phyloP scores from a whole-genome alignment of 768 basidiomycete genomes.

The Porpolomopsis calyptriformis region DNA sequence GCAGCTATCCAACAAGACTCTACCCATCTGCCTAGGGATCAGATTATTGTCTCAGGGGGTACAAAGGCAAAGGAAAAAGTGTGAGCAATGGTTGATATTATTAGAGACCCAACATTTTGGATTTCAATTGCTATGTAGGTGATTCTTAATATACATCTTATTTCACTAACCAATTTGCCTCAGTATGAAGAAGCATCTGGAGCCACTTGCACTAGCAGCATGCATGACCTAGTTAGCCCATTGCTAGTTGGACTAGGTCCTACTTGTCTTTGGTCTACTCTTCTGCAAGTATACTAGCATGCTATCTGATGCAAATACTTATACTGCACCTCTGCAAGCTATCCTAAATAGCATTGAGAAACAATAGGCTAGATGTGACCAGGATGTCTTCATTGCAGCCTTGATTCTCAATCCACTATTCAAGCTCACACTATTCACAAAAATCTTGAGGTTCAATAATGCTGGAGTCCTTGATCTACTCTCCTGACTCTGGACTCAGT shows the following conservation, averaged over 20 bases:
- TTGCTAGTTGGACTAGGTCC: conserved; percentile 21
- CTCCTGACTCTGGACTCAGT: neutral
- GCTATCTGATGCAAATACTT: conserved; percentile 11
- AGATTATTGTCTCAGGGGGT: conserved; percentile 18
- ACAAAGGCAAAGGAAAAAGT: conserved; percentile 17
- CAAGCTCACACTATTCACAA: neutral
- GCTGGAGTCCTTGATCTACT: conserved; percentile 1
- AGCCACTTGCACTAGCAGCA: conserved; percentile 22
- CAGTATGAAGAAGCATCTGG: conserved; percentile 21
- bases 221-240: conserved; percentile 20
- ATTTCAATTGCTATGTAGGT: conserved; percentile 17
- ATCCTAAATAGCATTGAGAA: conserved; percentile 20
- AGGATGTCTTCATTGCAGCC: conserved; percentile 17
- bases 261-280: conserved; percentile 22
- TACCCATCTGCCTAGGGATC: conserved; percentile 10
- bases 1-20: conserved; percentile 9
- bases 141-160: conserved; percentile 2
- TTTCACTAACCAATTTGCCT: conserved; percentile 4
- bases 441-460: neutral
- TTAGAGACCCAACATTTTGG: conserved; percentile 24
- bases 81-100: conserved; percentile 17
- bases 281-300: conserved; percentile 10
- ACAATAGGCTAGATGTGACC: conserved; percentile 14
- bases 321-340: conserved; percentile 11
- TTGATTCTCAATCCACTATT: conserved; percentile 7